phyloP scores from a whole-genome alignment of 2,329 filamentous ascomycete species.

The Aspergillus hortae region DNA sequence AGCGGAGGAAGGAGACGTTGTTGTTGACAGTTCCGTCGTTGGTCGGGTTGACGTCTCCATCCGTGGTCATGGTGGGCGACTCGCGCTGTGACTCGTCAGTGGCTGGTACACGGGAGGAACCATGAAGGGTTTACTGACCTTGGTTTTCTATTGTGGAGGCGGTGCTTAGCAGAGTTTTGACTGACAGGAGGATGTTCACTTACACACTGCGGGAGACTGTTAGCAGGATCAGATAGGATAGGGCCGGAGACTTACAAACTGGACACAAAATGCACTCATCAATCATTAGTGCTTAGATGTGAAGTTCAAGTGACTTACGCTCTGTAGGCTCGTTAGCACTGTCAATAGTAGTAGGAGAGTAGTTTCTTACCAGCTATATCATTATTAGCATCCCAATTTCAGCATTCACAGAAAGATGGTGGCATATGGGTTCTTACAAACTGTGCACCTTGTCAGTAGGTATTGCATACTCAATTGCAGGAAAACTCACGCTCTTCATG shows the following conservation, averaged over 20 bases:
- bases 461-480: not conserved
- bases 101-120: not conserved
- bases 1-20: constrained; percentile 11
- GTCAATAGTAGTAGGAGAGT: not conserved
- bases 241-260: not conserved
- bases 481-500: not conserved
- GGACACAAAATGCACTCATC: not conserved
- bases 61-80: not conserved
- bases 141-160: constrained; percentile 1
- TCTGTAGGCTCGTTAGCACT: not conserved
- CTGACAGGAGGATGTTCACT: not conserved
- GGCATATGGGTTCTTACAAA: not conserved
- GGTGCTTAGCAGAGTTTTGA: not conserved
- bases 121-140: not conserved
- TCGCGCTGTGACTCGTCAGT: not conserved
- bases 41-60: constrained; percentile 9
- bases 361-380: not conserved
- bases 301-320: not conserved
- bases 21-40: constrained; percentile 12
- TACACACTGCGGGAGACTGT: not conserved
- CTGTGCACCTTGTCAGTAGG: not conserved
- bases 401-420: not conserved
- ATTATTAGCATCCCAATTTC: not conserved
- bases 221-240: not conserved
- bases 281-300: too few relatives aligned